Base-by-base conservation (phyloP, 1,139 yeast genomes). In the Geotrichum macrosporum region DNA sequence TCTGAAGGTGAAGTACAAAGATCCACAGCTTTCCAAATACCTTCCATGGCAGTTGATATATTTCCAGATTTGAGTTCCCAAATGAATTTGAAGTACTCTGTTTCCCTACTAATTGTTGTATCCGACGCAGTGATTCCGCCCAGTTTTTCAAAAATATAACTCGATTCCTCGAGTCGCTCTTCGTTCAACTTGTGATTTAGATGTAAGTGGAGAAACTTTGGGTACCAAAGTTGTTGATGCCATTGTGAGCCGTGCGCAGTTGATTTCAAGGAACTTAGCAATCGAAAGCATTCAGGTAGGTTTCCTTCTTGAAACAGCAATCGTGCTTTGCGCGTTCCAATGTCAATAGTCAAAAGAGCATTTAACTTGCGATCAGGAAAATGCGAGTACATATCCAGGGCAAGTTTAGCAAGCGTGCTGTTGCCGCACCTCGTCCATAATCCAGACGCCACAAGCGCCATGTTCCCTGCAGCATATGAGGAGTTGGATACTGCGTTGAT, bases 401-500 rank as follows among this genome's bases (percentile, higher is more conserved):
- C 56, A 33, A 55, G 15, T 12, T 47, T 44, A 3, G 65, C 49
- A 27, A 61, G 42, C 1, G 43, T 39, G 12, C 48, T 41, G 18
- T 52, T 45, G 10, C 65, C 65, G 33, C 55, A 54, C 19, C 63
- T 51, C 18, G 47, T 42, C 65, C 65, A 61, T 3, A 58, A 42
- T 5, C 56, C 46, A 5, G 70, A 55, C 24, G 57, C 58, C 45
- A 59, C 57, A 39, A 65, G 59, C 2, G 59, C 51, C 2, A 61
- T 50, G 31, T 57, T 57, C 13, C 57, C 53, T 29, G 63, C 61
- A n/a, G 64, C 44, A 13, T 33, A 35, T 5, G 41, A 37, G 2
- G 55, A 45, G 54, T 76, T 71, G 13, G 52, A 42, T 1, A 45
- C 35, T n/a, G 77, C 61, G 2, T 84, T 70, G 19, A 81, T 69